phyloP scores from a whole-genome alignment of 306 rosid species.

The Cucumis hystrix region DNA sequence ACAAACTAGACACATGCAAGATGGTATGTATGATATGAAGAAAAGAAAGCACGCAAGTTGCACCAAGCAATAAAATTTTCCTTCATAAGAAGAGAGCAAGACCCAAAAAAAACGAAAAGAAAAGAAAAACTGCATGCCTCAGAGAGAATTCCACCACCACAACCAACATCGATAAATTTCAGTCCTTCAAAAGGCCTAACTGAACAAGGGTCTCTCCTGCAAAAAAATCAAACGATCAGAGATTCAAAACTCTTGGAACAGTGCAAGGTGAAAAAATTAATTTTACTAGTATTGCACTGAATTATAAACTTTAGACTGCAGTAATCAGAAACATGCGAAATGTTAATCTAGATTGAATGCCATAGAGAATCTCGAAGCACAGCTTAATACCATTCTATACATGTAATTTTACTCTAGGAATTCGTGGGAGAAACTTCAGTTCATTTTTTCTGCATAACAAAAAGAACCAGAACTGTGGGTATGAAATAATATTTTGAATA shows the following conservation, averaged over 20 bases:
- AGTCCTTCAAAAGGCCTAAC: conserved; percentile 74
- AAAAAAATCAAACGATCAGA: conserved; percentile 14
- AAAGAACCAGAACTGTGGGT: neutral
- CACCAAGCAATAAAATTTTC: neutral
- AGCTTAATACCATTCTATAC: neutral
- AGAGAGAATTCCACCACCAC: conserved; percentile 95
- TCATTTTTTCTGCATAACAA: neutral
- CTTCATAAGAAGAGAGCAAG: neutral
- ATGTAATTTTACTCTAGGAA: neutral
- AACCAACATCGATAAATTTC: conserved; percentile 77
- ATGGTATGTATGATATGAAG: neutral
- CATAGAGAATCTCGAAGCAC: neutral
- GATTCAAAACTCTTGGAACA: neutral
- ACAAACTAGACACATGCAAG: neutral
- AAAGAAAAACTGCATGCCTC: conserved; percentile 31
- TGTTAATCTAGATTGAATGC: neutral
- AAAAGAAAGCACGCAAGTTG: neutral
- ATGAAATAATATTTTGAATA: neutral
- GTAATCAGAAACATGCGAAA: neutral
- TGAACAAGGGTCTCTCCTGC: conserved; percentile 69
- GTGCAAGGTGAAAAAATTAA: neutral
- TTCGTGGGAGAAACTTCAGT: neutral
- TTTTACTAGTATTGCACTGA: neutral
- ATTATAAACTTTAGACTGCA: neutral
- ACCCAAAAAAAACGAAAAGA: neutral